phyloP scores from a whole-genome alignment of 1,284 basidiomycete species.

The Irpex rosettiformis region DNA sequence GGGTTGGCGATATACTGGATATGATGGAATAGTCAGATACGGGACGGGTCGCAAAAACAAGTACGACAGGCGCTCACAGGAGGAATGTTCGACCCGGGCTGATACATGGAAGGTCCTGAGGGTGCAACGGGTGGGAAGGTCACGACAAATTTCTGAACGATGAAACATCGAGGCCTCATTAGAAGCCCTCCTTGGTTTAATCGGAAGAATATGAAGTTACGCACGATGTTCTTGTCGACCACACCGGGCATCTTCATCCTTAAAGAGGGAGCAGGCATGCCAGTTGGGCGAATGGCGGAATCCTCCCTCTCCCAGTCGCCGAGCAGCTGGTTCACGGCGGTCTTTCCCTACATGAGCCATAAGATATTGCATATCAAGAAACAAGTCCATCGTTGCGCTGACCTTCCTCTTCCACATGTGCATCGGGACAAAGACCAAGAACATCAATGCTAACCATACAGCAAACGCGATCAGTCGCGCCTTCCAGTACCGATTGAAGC shows the following conservation, averaged over 20 bases:
- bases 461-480: slow-evolving; percentile 38
- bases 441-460: slow-evolving; percentile 35
- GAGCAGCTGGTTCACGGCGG: slow-evolving; percentile 36
- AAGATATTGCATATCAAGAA: not conserved
- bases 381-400: slow-evolving; percentile 13
- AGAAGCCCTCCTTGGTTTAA: no score
- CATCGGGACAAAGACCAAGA: slow-evolving; percentile 43
- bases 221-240: slow-evolving; percentile 36
- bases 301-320: slow-evolving; percentile 43
- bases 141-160: slow-evolving; percentile 37
- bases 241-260: slow-evolving; percentile 40
- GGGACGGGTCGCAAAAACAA: not conserved
- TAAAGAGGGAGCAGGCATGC: slow-evolving; percentile 40
- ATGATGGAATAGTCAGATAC: not conserved
- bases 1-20: slow-evolving; percentile 31
- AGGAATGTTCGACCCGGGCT: slow-evolving; percentile 43
- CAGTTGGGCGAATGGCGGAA: slow-evolving; percentile 26
- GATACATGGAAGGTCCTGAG: slow-evolving; percentile 37
- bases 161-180: no score
- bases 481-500: slow-evolving; percentile 28
- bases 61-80: slow-evolving; percentile 32
- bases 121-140: slow-evolving; percentile 32
- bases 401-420: slow-evolving; percentile 48
- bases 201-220: slow-evolving; percentile 18
- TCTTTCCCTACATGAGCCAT: slow-evolving; percentile 36